phyloP scores from a whole-genome alignment of 2,329 filamentous ascomycete genomes.

The Phymatotrichopsis omnivora region DNA sequence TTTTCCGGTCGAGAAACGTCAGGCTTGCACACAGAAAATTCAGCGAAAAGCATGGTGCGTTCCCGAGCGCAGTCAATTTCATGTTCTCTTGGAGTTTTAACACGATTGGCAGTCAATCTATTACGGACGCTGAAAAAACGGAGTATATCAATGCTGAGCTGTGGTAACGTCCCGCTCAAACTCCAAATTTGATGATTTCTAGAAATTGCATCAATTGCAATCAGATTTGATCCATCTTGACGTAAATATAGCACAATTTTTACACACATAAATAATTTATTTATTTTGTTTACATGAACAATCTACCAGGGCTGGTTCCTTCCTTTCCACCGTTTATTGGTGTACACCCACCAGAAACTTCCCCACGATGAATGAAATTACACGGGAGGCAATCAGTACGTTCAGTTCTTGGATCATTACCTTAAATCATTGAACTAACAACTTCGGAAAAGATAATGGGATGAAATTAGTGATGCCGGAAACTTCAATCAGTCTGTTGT shows the following conservation, averaged over 20 bases:
- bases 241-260: neutral
- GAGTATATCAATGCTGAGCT: conserved; percentile 33
- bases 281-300: too few relatives aligned
- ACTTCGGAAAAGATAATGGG: conserved; percentile 23
- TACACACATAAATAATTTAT: neutral
- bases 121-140: conserved; percentile 31
- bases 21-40: too few relatives aligned
- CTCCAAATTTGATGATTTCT: conserved; percentile 35
- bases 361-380: conserved; percentile 34
- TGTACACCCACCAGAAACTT: conserved; percentile 34
- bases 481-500: conserved; percentile 11
- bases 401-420: neutral
- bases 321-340: conserved; percentile 35
- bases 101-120: conserved; percentile 29
- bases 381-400: conserved; percentile 30
- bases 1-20: too few relatives aligned
- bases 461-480: conserved; percentile 21
- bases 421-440: neutral
- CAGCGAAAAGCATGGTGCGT: too few relatives aligned
- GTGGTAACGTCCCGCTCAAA: conserved; percentile 32
- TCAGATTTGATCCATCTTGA: conserved; percentile 32
- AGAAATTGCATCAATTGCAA: conserved; percentile 33
- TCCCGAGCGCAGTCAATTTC: too few relatives aligned
- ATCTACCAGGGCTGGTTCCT: conserved; percentile 33
- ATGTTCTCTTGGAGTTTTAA: too few relatives aligned